phyloP scores from a whole-genome alignment of 2,329 filamentous ascomycete species.

The Balansia obtecta region DNA sequence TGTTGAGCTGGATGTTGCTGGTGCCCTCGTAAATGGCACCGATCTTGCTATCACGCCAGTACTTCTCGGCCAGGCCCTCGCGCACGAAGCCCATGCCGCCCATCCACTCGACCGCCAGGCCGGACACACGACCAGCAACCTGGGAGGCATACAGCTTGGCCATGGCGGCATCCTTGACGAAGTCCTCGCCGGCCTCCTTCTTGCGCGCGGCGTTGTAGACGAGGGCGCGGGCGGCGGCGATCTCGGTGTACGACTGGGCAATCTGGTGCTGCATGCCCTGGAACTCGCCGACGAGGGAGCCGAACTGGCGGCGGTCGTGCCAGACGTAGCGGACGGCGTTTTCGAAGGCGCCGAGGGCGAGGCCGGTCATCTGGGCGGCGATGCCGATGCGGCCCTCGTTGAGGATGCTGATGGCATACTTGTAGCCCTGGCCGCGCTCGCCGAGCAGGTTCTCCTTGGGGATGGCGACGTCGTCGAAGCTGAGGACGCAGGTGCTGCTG shows the following conservation, averaged over 20 bases:
- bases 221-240: constrained; percentile 76
- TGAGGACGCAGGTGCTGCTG: constrained; percentile 92
- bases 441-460: constrained; percentile 82
- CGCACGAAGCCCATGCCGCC: constrained; percentile 97
- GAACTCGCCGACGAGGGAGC: constrained; percentile 85
- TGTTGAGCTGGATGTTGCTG: constrained; percentile 61
- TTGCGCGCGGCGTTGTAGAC: constrained; percentile 95
- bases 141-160: constrained; percentile 92
- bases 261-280: constrained; percentile 99
- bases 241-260: constrained; percentile 90
- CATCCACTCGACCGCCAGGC: constrained; percentile 95
- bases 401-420: constrained; percentile 86
- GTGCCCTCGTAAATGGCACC: constrained; percentile 95
- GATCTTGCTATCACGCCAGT: constrained; percentile 95
- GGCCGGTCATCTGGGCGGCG: constrained; percentile 94
- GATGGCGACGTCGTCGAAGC: constrained; percentile 90
- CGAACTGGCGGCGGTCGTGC: constrained; percentile 98
- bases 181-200: constrained; percentile 95
- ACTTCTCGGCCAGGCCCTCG: constrained; percentile 96
- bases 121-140: constrained; percentile 76
- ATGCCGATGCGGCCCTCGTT: constrained; percentile 98
- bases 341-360: constrained; percentile 88
- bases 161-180: constrained; percentile 94
- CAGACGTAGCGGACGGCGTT: constrained; percentile 89
- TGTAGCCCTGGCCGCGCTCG: constrained; percentile 85